Evolutionary conservation across 306 rosid species (phyloP), one percentile per base, ranked within the genome.

Genomic region (Gastrolobium villosum): DNA sequence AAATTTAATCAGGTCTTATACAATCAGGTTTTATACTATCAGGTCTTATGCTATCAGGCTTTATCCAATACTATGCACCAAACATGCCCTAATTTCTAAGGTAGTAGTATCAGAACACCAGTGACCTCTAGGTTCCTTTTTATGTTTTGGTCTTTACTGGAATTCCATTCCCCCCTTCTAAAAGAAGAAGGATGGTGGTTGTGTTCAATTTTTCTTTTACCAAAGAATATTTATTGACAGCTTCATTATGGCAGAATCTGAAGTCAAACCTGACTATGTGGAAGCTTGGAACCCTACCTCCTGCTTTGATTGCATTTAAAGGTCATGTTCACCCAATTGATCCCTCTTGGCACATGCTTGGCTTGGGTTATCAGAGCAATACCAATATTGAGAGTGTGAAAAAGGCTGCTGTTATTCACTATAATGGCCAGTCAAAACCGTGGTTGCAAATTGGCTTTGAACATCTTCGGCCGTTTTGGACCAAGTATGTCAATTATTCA

Each of bases 391-490:
- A 91, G 79, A 71, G 66, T 8, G 91, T 96, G 78, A 86, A 86
- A 81, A 87, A 85, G 66, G 98, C 98, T 78, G 99, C 99, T 8
- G 99, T 96, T 73, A 93, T 96, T 80, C 99, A 96, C 93, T 96
- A 96, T 72, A 96, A 96, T 67, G 99, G 99, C 75, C 99, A 96
- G 76, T 90, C 97, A 41, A 96, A 96, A 88, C 99, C 99, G 6
- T 96, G 99, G 99, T 80, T 96, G 87, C 90, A 89, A 87, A 96
- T 96, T 54, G 99, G 99, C 53, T 96, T 96, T 7, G 98, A 96
- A 84, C 98, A 93, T 85, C 98, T 96, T 72, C 92, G 99, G 74
- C 98, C 97, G 8, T 96, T 93, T 84, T 96, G 99, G 99, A 85
- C 96, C 83, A 96, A 93, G 80, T 89, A 90, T 62, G 92, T 96